Percentiles rank a stretch among this genome's conserved stretches.
Evolutionary conservation across 495 filamentous ascomycete genomes (phyloP).

Genomic region (Lentithecium fluviatile): DNA sequence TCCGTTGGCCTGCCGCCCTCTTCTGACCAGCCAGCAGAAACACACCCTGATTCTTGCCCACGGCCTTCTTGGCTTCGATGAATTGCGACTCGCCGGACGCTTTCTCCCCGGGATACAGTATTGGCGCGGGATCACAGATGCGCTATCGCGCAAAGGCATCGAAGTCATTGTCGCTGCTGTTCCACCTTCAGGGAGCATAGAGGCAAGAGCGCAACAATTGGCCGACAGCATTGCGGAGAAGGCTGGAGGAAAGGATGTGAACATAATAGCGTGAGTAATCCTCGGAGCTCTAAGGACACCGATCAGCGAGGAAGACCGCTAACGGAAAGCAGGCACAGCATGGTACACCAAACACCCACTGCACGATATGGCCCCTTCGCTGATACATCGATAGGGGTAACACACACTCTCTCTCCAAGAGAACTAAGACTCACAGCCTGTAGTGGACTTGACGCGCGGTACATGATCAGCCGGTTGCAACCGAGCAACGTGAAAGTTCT

Average conservation of each 20-base stretch:
- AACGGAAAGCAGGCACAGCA: constrained; percentile 59
- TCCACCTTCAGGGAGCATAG: constrained; percentile 75
- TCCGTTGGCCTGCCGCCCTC: not conserved
- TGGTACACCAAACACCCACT: constrained; percentile 51
- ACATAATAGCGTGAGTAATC: constrained; percentile 80
- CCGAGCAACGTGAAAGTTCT: constrained; percentile 69
- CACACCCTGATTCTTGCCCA: constrained; percentile 82
- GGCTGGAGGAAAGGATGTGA: constrained; percentile 71
- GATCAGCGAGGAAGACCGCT: not conserved
- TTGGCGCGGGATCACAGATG: constrained; percentile 87
- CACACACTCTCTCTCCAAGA: constrained; percentile 17
- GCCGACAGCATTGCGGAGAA: constrained; percentile 62
- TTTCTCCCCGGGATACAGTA: constrained; percentile 78
- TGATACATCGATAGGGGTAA: constrained; percentile 47
- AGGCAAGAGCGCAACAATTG: constrained; percentile 68
- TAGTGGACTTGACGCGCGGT: constrained; percentile 84
- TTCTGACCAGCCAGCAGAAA: constrained; percentile 39
- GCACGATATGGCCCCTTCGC: not conserved
- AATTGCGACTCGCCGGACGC: constrained; percentile 69
- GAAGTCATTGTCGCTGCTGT: constrained; percentile 81
- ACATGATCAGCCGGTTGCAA: constrained; percentile 81
- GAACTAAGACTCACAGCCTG: constrained; percentile 19
- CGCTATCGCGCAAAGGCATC: constrained; percentile 65
- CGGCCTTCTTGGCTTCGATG: constrained; percentile 87
- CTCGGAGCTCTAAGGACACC: constrained; percentile 36